phyloP scores from a whole-genome alignment of 306 rosid species.

The Vigna trinervia region DNA sequence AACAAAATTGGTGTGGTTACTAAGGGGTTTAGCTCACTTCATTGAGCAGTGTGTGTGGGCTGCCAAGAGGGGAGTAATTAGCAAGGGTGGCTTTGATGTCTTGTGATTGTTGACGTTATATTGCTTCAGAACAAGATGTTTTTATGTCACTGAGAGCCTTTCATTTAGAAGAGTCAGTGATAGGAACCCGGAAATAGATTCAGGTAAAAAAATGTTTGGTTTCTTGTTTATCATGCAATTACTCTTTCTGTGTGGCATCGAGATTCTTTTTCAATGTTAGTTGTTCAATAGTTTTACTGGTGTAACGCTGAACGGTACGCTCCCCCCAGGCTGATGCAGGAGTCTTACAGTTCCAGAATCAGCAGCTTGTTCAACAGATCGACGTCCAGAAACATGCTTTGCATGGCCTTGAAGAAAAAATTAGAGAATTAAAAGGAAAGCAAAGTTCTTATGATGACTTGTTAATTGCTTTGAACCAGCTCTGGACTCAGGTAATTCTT shows the following conservation, averaged over 20 bases:
- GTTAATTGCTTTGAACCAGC: slow-evolving; percentile 70
- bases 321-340: slow-evolving; percentile 76
- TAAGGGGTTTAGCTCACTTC: too few relatives aligned
- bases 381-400: slow-evolving; percentile 74
- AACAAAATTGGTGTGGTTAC: too few relatives aligned
- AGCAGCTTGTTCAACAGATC: slow-evolving; percentile 81
- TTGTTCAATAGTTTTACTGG: slow-evolving; percentile 31
- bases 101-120: not conserved
- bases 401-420: slow-evolving; percentile 69
- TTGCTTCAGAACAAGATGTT: slow-evolving; percentile 19
- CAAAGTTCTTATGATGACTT: slow-evolving; percentile 75
- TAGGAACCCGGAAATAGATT: not conserved
- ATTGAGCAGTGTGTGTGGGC: not conserved
- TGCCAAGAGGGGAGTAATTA: not conserved
- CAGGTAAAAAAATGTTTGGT: slow-evolving; percentile 8
- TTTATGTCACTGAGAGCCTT: slow-evolving; percentile 29
- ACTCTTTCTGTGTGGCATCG: slow-evolving; percentile 4
- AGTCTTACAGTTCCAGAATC: slow-evolving; percentile 81
- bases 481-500: slow-evolving; percentile 81
- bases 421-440: slow-evolving; percentile 58
- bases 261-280: not conserved
- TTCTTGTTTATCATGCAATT: slow-evolving; percentile 30
- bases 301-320: slow-evolving; percentile 31
- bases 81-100: slow-evolving; percentile 13
- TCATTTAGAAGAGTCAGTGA: not conserved